Evolutionary conservation across 176 grass and related monocot genomes (phyloP), one percentile per base, ranked within the genome.

Genomic region (Eremochloa ophiuroides): DNA sequence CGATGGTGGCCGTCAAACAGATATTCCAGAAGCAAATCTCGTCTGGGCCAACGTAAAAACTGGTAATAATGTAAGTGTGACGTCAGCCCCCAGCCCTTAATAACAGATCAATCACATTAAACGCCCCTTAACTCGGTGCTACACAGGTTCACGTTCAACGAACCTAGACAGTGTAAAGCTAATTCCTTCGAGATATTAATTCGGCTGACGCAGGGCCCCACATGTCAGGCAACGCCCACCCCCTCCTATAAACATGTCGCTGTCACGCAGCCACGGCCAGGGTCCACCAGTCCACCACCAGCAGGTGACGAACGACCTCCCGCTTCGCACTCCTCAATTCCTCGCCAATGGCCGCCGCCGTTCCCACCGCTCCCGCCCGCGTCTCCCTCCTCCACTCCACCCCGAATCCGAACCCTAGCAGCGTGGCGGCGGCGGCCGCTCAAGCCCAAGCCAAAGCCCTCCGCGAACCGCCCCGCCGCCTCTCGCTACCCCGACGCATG

Each of bases 311-410:
- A 80, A 51, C 81, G 37, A 48, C 87, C 87, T 66, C 23, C 78
- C 78, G 78, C 83, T 72, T 30, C 43, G 26, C 64, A 28, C 71
- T 25, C 12, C 68, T 34, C 3, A 55, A 55, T 26, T 34, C 62
- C 20, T 27, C 43, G 3, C 68, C 44, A 28, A 85, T 89, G 82
- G 55, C 64, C 27, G 77, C 82, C 77, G 41, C 87, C 85, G 73
- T 30, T 41, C 23, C 79, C 29, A 75, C 48, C 30, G 2, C 62
- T 26, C 51, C 67, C 42, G 64, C 33, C 44, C 88, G 78, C 67
- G 78, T 89, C 15, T 44, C 58, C 71, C 78, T 73, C 66, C 58
- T 27, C 78, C 78, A 48, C 1, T 31, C 78, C n/a, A 58, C 15
- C 13, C 35, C 81, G 4, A 30, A 5, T 28, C 10, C 22, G 31